Evolutionary conservation across 2,329 filamentous ascomycete genomes (phyloP), one percentile per base, ranked within the genome.

Genomic region (Pseudocercospora musae): DNA sequence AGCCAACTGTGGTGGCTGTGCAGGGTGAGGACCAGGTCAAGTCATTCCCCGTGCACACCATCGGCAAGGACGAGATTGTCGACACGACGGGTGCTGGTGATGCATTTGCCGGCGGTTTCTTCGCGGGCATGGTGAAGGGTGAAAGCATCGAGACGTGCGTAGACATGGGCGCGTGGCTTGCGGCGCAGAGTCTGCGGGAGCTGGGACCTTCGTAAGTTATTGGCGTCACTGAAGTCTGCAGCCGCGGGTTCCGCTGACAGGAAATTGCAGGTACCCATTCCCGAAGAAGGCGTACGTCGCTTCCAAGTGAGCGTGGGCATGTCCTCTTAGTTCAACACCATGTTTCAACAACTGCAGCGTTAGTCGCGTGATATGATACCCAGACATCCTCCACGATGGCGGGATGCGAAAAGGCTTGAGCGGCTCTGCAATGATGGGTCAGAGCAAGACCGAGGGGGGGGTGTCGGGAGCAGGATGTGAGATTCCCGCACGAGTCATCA

Each of bases 11-110:
- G 66, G 88, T 96, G 58, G 94, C 92, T 23, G 77, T 84, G 66
- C 82, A 88, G 70, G 80, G 82, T 57, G 80, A 83, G 65, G 66
- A 71, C 44, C 84, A 86, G 64, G 81, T 95, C 73, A 87, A 89
- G 80, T 85, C 90, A 77, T 95, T 88, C 82, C 84, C 88, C 20
- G 92, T 99, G 57, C 91, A 91, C 76, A 83, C 86, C 71, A 94
- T 99, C 72, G 82, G 86, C 69, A 82, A 85, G 76, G 84, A 86
- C 56, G 82, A 90, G 80, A 98, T 99, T 80, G 90, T 90, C 78
- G 95, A 99, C 81, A 98, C 94, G 78, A 98, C 94, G 76, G 95
- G 95, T 76, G 95, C 95, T 66, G 95, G 85, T 76, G 95, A 99
- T 76, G 94, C 95, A 58, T 99, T 99, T 74, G 94, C 95, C 62